Evolutionary conservation across 2,329 filamentous ascomycete species (phyloP).

Genomic region (Dactylonectria estremocensis): DNA sequence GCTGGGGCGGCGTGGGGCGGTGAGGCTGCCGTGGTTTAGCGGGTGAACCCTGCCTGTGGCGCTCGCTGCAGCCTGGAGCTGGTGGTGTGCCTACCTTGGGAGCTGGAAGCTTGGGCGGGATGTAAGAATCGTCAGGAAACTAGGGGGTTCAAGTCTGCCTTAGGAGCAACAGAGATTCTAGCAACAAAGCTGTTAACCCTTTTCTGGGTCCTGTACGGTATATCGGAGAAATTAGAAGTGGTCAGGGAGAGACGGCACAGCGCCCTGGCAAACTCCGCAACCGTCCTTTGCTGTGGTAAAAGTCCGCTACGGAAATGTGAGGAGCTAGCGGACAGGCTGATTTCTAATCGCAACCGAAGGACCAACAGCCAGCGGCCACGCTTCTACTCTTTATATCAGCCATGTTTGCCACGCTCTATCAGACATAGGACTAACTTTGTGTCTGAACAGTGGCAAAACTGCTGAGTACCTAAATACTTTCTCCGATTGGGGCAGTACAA

Average conservation of each 20-base stretch:
- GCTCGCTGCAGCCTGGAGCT: constrained; percentile 39
- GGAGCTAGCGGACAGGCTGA: constrained; percentile 9
- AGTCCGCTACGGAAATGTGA: constrained; percentile 26
- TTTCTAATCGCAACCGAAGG: constrained; percentile 21
- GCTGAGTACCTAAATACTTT: background rate
- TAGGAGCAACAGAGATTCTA: background rate
- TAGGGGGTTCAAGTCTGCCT: constrained; percentile 11
- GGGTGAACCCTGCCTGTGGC: constrained; percentile 39
- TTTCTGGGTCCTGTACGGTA: background rate
- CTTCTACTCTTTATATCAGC: background rate
- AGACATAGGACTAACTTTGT: background rate
- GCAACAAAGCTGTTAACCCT: background rate
- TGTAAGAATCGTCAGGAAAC: background rate
- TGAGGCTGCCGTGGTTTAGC: constrained; percentile 44
- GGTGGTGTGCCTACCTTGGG: background rate
- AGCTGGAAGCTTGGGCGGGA: background rate
- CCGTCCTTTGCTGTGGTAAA: constrained; percentile 13
- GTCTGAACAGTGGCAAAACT: background rate
- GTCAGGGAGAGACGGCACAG: background rate
- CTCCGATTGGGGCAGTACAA: constrained; percentile 5
- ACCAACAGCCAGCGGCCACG: background rate
- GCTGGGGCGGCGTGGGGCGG: constrained; percentile 42
- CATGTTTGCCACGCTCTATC: background rate
- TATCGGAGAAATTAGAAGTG: constrained; percentile 3
- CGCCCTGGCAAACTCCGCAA: constrained; percentile 30